Evolutionary conservation across 129 eudicot species (phyloP).

Genomic region (Lactuca saligna): DNA sequence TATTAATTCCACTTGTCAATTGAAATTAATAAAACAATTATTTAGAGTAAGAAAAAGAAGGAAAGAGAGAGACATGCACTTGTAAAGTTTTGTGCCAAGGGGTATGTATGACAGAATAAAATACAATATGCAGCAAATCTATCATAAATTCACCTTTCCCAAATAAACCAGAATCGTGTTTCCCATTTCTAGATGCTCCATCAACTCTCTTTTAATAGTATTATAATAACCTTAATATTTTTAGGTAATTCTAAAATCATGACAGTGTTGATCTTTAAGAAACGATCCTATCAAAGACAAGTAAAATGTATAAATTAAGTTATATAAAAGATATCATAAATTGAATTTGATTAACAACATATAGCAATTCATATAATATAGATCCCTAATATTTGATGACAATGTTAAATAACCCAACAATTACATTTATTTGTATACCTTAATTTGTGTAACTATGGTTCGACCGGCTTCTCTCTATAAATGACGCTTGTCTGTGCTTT

Average conservation of each 20-base stretch:
- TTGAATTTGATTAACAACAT: too few relatives aligned
- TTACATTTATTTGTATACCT: too few relatives aligned
- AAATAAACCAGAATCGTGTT: conserved; percentile 14
- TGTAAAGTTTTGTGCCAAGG: conserved; percentile 30
- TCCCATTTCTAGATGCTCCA: conserved; percentile 24
- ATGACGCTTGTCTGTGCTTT: too few relatives aligned
- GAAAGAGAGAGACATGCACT: neutral
- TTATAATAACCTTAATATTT: neutral
- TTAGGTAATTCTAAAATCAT: too few relatives aligned
- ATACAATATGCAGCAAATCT: conserved; percentile 16
- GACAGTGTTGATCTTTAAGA: neutral
- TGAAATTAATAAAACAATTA: neutral
- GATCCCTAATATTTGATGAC: too few relatives aligned
- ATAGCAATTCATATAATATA: too few relatives aligned
- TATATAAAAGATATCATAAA: too few relatives aligned
- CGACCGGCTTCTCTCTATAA: too few relatives aligned
- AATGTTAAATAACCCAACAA: too few relatives aligned
- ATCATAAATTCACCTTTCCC: conserved; percentile 21
- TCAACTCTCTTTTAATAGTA: conserved; percentile 12
- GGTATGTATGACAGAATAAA: conserved; percentile 24
- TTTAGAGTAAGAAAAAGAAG: neutral
- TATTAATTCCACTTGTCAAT: conserved; percentile 15
- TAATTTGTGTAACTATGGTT: too few relatives aligned
- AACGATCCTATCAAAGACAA: neutral
- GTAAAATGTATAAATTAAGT: too few relatives aligned